Percentiles rank a stretch among this genome's conserved stretches.
Evolutionary conservation across 1,284 basidiomycete genomes (phyloP).

Genomic region (Wallemia ichthyophaga): DNA sequence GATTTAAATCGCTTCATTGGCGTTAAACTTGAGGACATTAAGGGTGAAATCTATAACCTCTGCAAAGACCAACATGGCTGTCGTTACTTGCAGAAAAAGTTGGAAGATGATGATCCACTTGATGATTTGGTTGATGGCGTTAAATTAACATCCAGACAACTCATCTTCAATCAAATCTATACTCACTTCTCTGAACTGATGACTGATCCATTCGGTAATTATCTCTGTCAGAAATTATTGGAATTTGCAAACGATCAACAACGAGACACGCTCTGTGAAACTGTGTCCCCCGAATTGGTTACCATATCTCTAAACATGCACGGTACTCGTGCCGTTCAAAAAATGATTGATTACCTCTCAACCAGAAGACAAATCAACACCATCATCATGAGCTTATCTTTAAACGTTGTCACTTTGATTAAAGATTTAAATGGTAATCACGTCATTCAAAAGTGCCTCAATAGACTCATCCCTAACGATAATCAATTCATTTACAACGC

Average conservation of each 20-base stretch:
- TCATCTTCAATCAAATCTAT: slow-evolving; percentile 98
- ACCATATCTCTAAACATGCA: slow-evolving; percentile 99
- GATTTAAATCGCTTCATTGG: slow-evolving; percentile 78
- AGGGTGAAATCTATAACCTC: slow-evolving; percentile 67
- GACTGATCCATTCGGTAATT: slow-evolving; percentile 99
- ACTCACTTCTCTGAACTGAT: slow-evolving; percentile 93
- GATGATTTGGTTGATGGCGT: slow-evolving; percentile 19
- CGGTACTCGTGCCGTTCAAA: slow-evolving; percentile 94
- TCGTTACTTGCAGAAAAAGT: slow-evolving; percentile 92
- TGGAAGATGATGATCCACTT: slow-evolving; percentile 77
- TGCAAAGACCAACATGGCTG: slow-evolving; percentile 99
- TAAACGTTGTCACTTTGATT: slow-evolving; percentile 96
- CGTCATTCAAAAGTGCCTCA: slow-evolving; percentile 97
- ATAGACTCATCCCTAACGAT: slow-evolving; percentile 88
- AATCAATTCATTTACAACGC: slow-evolving; percentile 99
- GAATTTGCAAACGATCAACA: slow-evolving; percentile 97
- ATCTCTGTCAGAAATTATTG: slow-evolving; percentile 90
- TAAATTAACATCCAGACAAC: slow-evolving; percentile 30
- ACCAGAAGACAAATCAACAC: slow-evolving; percentile 66
- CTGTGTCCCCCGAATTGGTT: slow-evolving; percentile 84
- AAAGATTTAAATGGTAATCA: slow-evolving; percentile 99
- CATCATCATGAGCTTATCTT: slow-evolving; percentile 80
- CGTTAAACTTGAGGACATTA: slow-evolving; percentile 76
- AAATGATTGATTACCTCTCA: slow-evolving; percentile 99
- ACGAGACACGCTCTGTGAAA: slow-evolving; percentile 85